Base-by-base conservation (phyloP, 2,329 filamentous ascomycete genomes). In the Amylocarpus encephaloides region DNA sequence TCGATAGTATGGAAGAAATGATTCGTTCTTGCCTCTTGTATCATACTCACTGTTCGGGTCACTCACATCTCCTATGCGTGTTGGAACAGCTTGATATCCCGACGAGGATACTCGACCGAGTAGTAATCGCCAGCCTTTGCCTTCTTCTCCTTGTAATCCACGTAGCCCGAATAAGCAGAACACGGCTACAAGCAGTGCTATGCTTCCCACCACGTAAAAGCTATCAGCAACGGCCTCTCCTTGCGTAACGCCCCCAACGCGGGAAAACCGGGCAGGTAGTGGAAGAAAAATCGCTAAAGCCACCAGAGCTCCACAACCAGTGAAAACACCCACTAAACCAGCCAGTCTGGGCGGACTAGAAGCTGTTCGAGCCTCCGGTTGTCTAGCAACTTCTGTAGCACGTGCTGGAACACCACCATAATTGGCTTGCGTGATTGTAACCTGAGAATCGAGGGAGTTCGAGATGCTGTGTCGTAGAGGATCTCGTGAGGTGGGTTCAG, bases 261-360 rank as follows among this genome's bases (percentile, higher is more conserved):
- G 80, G 22, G 76, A 76, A 64, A 97, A 94, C 32, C 78, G 78
- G 2, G 89, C 85, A 0, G 93, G 93, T 15, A 98, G 77, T 5
- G 92, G 93, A 12, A 98, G 75, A 64, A 98, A 97, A 32, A 93
- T 63, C 0, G 75, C 69, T 29, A 98, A 73, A 10, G 93, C 90
- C 4, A 98, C 76, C 5, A 98, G 76, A 12, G 93, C 93, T 53
- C 93, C 93, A 61, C 88, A 88, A 19, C 93, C 93, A 6, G 93
- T 95, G 65, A 94, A 95, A 51, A 95, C 74, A 4, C 93, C 93
- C 5, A 98, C 93, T 45, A 91, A 82, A 0, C 93, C 93, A 13
- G 93, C 92, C 22, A 98, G 77, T 54, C 81, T 75, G 34, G 78
- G 64, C 41, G 61, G 78, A 29, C 78, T 79, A 6, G 76, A 75